phyloP scores from a whole-genome alignment of 306 rosid genomes.

The Pyrus betulifolia region DNA sequence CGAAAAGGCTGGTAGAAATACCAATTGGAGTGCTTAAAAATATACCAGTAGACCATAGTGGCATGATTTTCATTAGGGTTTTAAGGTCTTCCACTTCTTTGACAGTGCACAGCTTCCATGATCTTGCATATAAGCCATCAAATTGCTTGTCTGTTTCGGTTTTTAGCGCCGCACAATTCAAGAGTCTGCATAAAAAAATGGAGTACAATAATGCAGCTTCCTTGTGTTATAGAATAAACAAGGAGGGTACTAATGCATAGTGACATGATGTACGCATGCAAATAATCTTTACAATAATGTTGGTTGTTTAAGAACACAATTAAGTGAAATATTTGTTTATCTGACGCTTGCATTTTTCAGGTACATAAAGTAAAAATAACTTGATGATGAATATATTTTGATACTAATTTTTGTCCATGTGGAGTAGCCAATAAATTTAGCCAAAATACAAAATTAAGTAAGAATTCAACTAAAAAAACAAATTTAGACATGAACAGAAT shows the following conservation, averaged over 20 bases:
- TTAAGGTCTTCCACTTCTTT: slow-evolving; percentile 31
- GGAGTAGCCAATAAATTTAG: neutral
- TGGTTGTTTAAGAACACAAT: neutral
- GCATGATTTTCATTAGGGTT: slow-evolving; percentile 8
- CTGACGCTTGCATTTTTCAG: neutral
- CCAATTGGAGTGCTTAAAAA: slow-evolving; percentile 8
- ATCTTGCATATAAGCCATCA: slow-evolving; percentile 4
- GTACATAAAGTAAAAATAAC: too few species aligned
- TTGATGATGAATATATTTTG: too few species aligned
- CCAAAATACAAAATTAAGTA: neutral
- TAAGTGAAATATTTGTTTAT: neutral
- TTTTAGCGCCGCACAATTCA: slow-evolving; percentile 24
- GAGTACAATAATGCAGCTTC: neutral
- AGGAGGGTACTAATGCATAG: neutral
- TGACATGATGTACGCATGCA: neutral
- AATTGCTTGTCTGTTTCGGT: slow-evolving; percentile 2
- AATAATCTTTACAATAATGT: neutral
- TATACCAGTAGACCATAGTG: slow-evolving; percentile 28
- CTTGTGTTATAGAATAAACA: neutral
- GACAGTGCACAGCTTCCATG: slow-evolving; percentile 25
- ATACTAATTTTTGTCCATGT: neutral
- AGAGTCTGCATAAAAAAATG: slow-evolving; percentile 3
- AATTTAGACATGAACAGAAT: neutral
- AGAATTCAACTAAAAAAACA: neutral
- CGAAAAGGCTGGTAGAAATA: neutral